These are phyloP conservation scores for Sporisorium iseilematis-ciliati DNA, from an alignment of 1,284 basidiomycete genomes.

Conservation along the genomic window DNA sequence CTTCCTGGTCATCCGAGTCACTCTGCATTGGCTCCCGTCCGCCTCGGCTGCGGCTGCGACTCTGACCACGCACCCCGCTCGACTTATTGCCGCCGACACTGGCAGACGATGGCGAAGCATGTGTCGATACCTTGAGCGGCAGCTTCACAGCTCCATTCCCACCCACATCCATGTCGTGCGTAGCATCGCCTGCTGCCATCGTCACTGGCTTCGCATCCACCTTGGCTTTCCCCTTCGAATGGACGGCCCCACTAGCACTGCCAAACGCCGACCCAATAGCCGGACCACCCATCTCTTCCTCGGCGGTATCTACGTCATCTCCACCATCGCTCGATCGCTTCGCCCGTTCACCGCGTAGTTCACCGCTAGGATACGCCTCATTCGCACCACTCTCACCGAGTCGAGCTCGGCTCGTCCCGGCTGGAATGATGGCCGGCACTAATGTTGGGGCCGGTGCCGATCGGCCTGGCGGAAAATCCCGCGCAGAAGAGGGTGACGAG, in stretches of 20 bases:
- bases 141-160: constrained; percentile 21
- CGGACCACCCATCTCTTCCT: constrained; percentile 31
- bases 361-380: background rate
- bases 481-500: constrained; percentile 13
- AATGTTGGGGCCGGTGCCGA: constrained; percentile 50
- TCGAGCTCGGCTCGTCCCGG: constrained; percentile 14
- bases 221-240: constrained; percentile 35
- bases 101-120: constrained; percentile 8
- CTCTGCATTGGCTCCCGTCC: constrained; percentile 20
- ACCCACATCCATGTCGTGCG: background rate
- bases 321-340: constrained; percentile 43
- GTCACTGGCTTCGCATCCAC: constrained; percentile 15
- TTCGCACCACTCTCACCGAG: constrained; percentile 10
- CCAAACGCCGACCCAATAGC: background rate
- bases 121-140: constrained; percentile 3
- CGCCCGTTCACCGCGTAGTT: constrained; percentile 4
- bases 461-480: constrained; percentile 54
- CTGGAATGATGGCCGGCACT: constrained; percentile 37
- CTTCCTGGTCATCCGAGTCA: constrained; percentile 34
- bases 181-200: constrained; percentile 8
- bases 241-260: background rate
- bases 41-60: constrained; percentile 35
- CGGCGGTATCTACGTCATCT: constrained; percentile 48
- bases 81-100: constrained; percentile 5
- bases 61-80: constrained; percentile 12